Evolutionary conservation across 768 basidiomycete genomes (phyloP), one percentile per base, ranked within the genome.

Genomic region (Trichaptum fuscoviolaceum): DNA sequence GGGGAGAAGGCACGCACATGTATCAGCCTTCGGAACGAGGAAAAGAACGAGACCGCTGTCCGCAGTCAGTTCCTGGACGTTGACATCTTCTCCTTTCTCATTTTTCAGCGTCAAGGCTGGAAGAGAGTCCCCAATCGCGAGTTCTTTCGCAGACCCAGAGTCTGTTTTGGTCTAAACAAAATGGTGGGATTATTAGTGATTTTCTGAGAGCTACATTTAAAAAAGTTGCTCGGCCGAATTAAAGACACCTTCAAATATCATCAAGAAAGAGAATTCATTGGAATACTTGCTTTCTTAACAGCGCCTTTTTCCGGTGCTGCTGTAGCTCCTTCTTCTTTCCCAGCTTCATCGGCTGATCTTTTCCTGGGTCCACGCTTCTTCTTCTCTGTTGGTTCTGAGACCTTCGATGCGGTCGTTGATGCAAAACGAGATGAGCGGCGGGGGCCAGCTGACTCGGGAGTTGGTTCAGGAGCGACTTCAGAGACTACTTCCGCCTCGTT

Each of bases 21-120:
- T 94, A 78, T 93, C 92, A 57, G 91, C 93, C 77, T 89, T 95
- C 66, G 90, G 93, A 1, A 94, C 86, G 4, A 92, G 78, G 80
- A 94, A 95, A 67, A 98, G 75, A 35, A 98, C 84, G 9, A 91
- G 84, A 0, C 95, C 93, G 69, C 86, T 82, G 70, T 94, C 88
- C 30, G 80, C 79, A 2, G 87, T 81, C 57, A 96, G 77, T 5
- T 79, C 82, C 27, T 83, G 78, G 8, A 93, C 81, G 67, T 93
- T 85, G 26, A 94, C 78, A 64, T 95, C 92, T 67, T 91, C 87
- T 58, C 82, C 91, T 75, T 91, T 87, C 78, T 97, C 92, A 75
- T 94, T 93, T 79, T 94, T 89, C 67, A 99, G 79, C 6, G 80
- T 84, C 68, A 96, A 72, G 5, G 84, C 84, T 1, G 94, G 94